Conservation (phyloP, 176 grass and related monocot genomes). For the Cenchrus fungigraminus region DNA sequence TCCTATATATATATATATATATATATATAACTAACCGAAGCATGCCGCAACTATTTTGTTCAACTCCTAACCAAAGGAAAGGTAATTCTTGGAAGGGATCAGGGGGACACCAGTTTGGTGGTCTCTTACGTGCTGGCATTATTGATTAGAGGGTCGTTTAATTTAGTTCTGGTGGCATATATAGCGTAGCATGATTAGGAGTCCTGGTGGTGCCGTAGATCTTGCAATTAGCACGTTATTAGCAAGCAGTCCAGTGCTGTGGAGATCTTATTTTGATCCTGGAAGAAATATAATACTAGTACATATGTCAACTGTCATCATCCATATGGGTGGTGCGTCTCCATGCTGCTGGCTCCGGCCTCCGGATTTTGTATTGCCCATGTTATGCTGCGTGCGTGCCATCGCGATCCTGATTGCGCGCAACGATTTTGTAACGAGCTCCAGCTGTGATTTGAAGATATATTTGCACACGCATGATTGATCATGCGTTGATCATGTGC, state of each 20-base stretch:
- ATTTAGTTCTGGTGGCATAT: conserved; percentile 39
- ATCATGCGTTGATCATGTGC: neutral
- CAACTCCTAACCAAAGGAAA: conserved; percentile 33
- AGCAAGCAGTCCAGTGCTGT: conserved; percentile 12
- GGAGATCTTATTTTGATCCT: conserved; percentile 21
- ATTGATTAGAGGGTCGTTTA: neutral
- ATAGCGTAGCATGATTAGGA: conserved; percentile 20
- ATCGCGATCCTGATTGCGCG: neutral
- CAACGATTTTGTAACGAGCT: conserved; percentile 23
- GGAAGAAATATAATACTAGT: conserved; percentile 21
- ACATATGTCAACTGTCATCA: conserved; percentile 14
- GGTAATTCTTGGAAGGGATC: neutral
- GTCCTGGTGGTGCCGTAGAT: neutral
- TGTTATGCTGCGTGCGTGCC: conserved; percentile 8
- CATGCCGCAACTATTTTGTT: conserved; percentile 30
- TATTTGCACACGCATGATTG: neutral
- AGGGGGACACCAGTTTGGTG: neutral
- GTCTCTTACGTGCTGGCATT: conserved; percentile 31
- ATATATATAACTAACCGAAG: conserved; percentile 30
- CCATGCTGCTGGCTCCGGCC: neutral
- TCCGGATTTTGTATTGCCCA: conserved; percentile 1
- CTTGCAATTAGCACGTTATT: neutral
- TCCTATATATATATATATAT: neutral
- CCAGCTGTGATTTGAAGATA: conserved; percentile 15
- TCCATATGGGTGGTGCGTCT: neutral